Conservation (phyloP, 352 stramenopile genomes). For the Peronospora tabacina region DNA sequence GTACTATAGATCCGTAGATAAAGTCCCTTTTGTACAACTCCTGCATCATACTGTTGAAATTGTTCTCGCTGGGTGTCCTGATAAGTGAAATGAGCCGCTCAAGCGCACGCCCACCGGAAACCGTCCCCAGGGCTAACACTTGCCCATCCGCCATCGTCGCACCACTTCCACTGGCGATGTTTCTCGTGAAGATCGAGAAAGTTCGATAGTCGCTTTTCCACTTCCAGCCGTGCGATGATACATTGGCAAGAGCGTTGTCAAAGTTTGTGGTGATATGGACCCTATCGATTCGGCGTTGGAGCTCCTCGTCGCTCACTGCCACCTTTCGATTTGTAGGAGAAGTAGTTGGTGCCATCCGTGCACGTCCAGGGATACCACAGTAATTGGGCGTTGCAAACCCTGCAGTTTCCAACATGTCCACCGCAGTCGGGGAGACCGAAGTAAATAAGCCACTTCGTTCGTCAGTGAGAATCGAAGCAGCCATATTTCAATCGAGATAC, state of each 20-base stretch:
- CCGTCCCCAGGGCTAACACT: constrained; percentile 28
- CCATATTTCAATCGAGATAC: constrained; percentile 12
- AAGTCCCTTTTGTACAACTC: constrained; percentile 35
- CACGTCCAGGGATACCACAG: constrained; percentile 11
- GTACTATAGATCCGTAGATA: constrained; percentile 42
- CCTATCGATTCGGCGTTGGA: constrained; percentile 18
- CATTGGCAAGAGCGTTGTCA: constrained; percentile 23
- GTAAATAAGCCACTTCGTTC: constrained; percentile 5
- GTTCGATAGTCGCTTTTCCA: constrained; percentile 25
- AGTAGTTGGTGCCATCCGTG: constrained; percentile 5
- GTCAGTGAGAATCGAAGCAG: constrained; percentile 2
- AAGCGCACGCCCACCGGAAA: constrained; percentile 20
- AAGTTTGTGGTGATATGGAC: constrained; percentile 23
- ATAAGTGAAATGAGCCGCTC: constrained; percentile 22
- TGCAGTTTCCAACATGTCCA: constrained; percentile 28
- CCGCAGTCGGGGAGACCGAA: constrained; percentile 11
- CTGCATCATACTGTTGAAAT: constrained; percentile 36
- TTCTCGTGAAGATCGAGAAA: constrained; percentile 27
- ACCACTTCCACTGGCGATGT: constrained; percentile 10
- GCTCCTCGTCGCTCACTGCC: constrained; percentile 27
- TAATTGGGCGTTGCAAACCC: constrained; percentile 12
- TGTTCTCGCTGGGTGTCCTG: constrained; percentile 23
- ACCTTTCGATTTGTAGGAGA: constrained; percentile 12
- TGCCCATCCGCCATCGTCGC: constrained; percentile 13
- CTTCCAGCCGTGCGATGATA: constrained; percentile 30